Evolutionary conservation across 192 early-diverging fungal species (phyloP), one percentile per base, ranked within the genome.

Genomic region (Diversispora eburnea): DNA sequence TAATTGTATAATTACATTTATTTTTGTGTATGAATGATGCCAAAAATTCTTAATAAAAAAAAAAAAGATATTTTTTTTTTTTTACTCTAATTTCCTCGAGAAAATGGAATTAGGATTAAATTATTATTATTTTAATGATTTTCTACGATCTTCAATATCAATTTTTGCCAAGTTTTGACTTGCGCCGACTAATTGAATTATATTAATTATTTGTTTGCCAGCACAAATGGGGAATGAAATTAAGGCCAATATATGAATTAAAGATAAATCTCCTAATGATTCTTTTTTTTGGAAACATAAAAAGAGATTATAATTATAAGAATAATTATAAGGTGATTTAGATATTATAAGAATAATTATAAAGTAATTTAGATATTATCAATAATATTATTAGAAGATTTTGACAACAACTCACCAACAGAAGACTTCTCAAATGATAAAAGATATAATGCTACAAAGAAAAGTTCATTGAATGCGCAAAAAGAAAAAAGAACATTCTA

Each of bases 101-200:
- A 33, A 33, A 33, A 2, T 33, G 25, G 25, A 33, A 33, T 33
- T 33, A 33, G 2, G 25, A 33, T 33, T 33, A 33, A 33, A 33
- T 33, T 33, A 33, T 33, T 33, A 33, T 33, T 33, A 33, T 33
- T 2, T 33, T 2, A 12, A 3, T 33, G 51, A 20, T 9, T 58
- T 72, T 64, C 22, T 81, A 46, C 80, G 72, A 64, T 89, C 88
- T 54, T 84, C 82, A 47, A 85, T 66, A 66, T 98, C 96, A 51
- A 88, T 72, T 22, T 77, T 77, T 2, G 91, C 96, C 59, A 98
- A 84, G 17, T 82, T 86, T 72, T 90, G 83, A 75, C 89, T 88
- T 6, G 98, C 96, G 64, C 91, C 92, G 19, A 91, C 86, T 59
- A 99, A 88, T 85, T 99, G 98, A 39, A 99, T 87, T 52, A 95